Evolutionary conservation across 1,284 basidiomycete genomes (phyloP).

Genomic region (Paramarasmius palmivorus): DNA sequence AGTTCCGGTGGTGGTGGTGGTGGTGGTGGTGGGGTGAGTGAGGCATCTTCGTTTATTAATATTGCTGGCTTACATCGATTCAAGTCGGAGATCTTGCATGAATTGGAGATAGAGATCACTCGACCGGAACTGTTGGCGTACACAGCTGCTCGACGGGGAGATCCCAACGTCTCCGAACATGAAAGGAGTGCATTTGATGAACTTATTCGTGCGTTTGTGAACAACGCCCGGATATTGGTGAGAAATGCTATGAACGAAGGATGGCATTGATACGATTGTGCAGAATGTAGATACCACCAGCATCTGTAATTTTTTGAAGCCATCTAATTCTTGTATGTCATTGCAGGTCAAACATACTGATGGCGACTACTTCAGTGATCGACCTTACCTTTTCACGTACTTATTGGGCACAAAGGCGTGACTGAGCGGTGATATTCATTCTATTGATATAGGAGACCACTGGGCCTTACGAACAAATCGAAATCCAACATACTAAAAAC

Average conservation of each 20-base stretch:
- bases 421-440: too few species aligned
- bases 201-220: conserved; percentile 80
- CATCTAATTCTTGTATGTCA: too few species aligned
- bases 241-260: conserved; percentile 51
- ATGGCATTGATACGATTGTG: conserved; percentile 24
- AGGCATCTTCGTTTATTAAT: conserved; percentile 4
- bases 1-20: conserved; percentile 45
- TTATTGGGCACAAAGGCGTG: too few species aligned
- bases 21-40: too few species aligned
- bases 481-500: neutral
- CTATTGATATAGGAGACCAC: too few species aligned
- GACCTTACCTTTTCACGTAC: too few species aligned
- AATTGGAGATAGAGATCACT: conserved; percentile 73
- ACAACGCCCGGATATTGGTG: conserved; percentile 74
- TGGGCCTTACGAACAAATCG: too few species aligned
- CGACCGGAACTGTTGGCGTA: conserved; percentile 60
- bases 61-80: neutral
- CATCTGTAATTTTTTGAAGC: too few species aligned
- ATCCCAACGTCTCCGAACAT: conserved; percentile 53
- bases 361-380: too few species aligned
- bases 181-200: conserved; percentile 79
- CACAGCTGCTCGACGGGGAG: conserved; percentile 58
- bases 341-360: too few species aligned
- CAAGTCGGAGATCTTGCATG: conserved; percentile 67
- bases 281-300: too few species aligned